A percentile compares a stretch with the other conserved stretches of the same genome.
phyloP scores from a whole-genome alignment of 257 asterid species.

The Solanum sejunctum region DNA sequence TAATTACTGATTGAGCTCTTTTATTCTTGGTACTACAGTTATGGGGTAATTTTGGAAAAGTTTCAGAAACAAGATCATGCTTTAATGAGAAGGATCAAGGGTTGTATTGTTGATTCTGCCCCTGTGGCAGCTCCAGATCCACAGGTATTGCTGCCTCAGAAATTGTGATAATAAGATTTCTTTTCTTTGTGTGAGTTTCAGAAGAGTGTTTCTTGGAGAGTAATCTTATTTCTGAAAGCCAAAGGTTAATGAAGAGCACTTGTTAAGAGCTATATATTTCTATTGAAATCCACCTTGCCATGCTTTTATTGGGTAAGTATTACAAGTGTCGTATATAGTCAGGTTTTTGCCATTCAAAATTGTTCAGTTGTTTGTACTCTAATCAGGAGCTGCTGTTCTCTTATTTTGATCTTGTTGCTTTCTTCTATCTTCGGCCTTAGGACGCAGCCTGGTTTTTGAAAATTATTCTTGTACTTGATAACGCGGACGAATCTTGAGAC shows the following conservation, averaged over 20 bases:
- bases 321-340: background rate
- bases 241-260: background rate
- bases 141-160: conserved; percentile 40
- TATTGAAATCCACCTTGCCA: background rate
- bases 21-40: conserved; percentile 25
- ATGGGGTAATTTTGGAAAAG: conserved; percentile 85
- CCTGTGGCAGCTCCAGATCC: conserved; percentile 86
- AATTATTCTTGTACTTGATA: background rate
- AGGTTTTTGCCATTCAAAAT: background rate
- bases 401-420: background rate
- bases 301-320: background rate
- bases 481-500: conserved; percentile 24
- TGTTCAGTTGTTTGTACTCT: background rate
- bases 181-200: background rate
- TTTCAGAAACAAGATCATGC: conserved; percentile 47
- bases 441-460: background rate
- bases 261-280: background rate
- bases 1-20: conserved; percentile 6
- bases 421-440: background rate
- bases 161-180: background rate
- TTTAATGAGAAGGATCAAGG: conserved; percentile 54
- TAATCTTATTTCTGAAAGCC: background rate
- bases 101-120: conserved; percentile 89
- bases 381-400: background rate
- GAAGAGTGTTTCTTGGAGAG: background rate